Evolutionary conservation across 1,284 basidiomycete genomes (phyloP).

Genomic region (Schizophyllum commune): DNA sequence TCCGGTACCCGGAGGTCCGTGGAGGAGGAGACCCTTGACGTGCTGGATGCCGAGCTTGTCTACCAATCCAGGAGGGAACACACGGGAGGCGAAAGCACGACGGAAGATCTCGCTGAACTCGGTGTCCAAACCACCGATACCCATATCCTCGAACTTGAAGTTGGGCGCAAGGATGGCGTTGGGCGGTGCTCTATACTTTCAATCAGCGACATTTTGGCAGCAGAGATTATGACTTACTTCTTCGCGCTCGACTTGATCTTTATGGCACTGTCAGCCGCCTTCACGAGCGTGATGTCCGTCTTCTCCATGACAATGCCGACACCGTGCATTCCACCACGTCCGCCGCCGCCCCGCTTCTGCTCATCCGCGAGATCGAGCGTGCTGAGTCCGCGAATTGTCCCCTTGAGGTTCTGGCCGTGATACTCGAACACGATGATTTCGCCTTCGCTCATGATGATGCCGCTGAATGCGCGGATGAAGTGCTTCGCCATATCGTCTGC

Average conservation of each 20-base stretch:
- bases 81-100: slow-evolving; percentile 95
- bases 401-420: slow-evolving; percentile 81
- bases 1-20: slow-evolving; percentile 96
- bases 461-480: slow-evolving; percentile 62
- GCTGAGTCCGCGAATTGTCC: slow-evolving; percentile 59
- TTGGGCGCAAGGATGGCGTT: slow-evolving; percentile 97
- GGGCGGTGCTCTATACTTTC: slow-evolving; percentile 59
- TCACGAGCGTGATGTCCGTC: slow-evolving; percentile 86
- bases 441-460: slow-evolving; percentile 65
- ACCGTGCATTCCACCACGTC: slow-evolving; percentile 24
- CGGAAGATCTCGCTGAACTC: slow-evolving; percentile 98
- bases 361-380: slow-evolving; percentile 63
- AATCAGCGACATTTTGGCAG: neutral
- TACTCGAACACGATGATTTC: slow-evolving; percentile 87
- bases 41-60: slow-evolving; percentile 99
- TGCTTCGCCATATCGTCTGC: slow-evolving; percentile 79
- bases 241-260: slow-evolving; percentile 92
- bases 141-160: slow-evolving; percentile 99
- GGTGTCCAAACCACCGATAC: slow-evolving; percentile 93
- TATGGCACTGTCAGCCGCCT: slow-evolving; percentile 74
- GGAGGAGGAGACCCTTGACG: slow-evolving; percentile 95
- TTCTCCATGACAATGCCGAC: slow-evolving; percentile 85
- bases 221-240: slow-evolving; percentile 43
- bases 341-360: slow-evolving; percentile 32
- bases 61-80: slow-evolving; percentile 94